A percentile compares a stretch with the other conserved stretches of the same genome.
These are phyloP conservation scores for Suillus americanus DNA, from an alignment of 768 basidiomycete species.

Conservation along the genomic window DNA sequence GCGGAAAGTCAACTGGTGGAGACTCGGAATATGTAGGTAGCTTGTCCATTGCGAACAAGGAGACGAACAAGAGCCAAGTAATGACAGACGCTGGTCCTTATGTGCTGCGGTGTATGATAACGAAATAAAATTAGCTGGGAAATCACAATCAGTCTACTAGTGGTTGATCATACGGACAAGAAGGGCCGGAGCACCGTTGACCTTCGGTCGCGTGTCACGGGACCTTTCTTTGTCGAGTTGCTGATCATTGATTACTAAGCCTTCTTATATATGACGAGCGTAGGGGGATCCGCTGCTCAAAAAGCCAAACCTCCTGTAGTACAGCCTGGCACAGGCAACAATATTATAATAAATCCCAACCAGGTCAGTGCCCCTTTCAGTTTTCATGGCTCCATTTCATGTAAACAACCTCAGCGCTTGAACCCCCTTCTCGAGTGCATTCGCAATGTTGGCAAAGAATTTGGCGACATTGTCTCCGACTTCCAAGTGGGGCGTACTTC, in stretches of 20 bases:
- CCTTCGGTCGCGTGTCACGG: not conserved
- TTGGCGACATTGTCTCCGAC: constrained; percentile 90
- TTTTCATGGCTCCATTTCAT: not conserved
- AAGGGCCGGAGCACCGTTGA: too few relatives aligned
- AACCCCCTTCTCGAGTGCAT: constrained; percentile 90
- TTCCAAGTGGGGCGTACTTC: constrained; percentile 96
- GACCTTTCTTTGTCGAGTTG: not conserved
- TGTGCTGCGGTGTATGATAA: not conserved
- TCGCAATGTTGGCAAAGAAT: constrained; percentile 89
- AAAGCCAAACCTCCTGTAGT: constrained; percentile 52
- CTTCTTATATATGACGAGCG: constrained; percentile 2
- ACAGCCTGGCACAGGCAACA: constrained; percentile 62
- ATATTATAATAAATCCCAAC: constrained; percentile 60
- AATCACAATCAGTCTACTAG: not conserved
- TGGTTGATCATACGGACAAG: not conserved
- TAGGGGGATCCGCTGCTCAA: not conserved
- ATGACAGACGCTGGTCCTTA: not conserved
- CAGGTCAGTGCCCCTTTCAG: constrained; percentile 41
- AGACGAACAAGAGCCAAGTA: not conserved
- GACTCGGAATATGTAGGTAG: constrained; percentile 19
- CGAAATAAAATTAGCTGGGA: not conserved
- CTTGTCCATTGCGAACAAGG: constrained; percentile 25
- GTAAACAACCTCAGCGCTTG: constrained; percentile 51
- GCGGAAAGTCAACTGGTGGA: constrained; percentile 11
- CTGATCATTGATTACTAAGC: not conserved